Percentiles rank a stretch among this genome's conserved stretches.
Conservation (phyloP, 2,329 filamentous ascomycete species). For the Aspergillus tamarii region DNA sequence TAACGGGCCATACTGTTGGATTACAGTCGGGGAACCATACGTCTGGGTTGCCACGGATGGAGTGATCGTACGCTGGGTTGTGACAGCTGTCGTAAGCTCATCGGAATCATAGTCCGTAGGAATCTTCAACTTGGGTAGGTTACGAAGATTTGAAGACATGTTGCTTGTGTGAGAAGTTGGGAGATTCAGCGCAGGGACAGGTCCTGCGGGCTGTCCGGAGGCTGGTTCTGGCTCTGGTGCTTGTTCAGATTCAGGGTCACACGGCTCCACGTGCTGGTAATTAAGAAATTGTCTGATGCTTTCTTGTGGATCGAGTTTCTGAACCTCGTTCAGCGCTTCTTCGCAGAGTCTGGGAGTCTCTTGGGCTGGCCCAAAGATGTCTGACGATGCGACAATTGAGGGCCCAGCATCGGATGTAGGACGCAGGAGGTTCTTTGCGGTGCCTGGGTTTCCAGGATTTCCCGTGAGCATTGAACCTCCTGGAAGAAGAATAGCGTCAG, state of each 20-base stretch:
- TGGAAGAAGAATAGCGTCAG: slow-evolving; percentile 62
- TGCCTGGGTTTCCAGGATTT: slow-evolving; percentile 75
- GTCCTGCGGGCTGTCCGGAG: slow-evolving; percentile 60
- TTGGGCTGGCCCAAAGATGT: slow-evolving; percentile 74
- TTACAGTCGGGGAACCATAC: slow-evolving; percentile 21
- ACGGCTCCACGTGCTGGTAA: slow-evolving; percentile 63
- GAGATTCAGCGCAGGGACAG: slow-evolving; percentile 45
- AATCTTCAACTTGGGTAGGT: slow-evolving; percentile 59
- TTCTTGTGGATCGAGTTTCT: slow-evolving; percentile 78
- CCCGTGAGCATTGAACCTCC: slow-evolving; percentile 64
- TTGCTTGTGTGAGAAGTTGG: slow-evolving; percentile 42
- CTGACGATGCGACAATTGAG: slow-evolving; percentile 86
- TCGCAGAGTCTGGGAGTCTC: slow-evolving; percentile 65
- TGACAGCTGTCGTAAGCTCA: slow-evolving; percentile 45
- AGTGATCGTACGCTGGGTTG: slow-evolving; percentile 19
- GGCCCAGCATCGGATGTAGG: slow-evolving; percentile 69
- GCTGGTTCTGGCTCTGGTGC: slow-evolving; percentile 9
- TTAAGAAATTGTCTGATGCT: slow-evolving; percentile 87
- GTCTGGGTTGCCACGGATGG: slow-evolving; percentile 3
- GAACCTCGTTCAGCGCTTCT: slow-evolving; percentile 69
- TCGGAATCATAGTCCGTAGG: slow-evolving; percentile 72
- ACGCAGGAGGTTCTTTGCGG: slow-evolving; percentile 61
- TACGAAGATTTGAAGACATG: slow-evolving; percentile 52
- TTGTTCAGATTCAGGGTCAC: slow-evolving; percentile 35
- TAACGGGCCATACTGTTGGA: slow-evolving; percentile 17